phyloP scores from a whole-genome alignment of 1,284 basidiomycete species.

The Fomitopsis schrenkii region DNA sequence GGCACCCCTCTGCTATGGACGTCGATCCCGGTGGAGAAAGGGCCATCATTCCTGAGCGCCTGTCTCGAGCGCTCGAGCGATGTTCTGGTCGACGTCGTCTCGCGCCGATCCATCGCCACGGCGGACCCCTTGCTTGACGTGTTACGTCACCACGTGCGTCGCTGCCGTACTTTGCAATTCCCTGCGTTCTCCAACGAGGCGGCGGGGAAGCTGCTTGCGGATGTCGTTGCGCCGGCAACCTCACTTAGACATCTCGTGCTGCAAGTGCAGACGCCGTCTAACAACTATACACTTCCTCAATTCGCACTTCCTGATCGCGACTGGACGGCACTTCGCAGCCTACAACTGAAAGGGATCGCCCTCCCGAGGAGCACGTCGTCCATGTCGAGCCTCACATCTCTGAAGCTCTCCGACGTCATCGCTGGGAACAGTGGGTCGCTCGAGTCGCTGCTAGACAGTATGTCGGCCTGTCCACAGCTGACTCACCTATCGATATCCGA shows the following conservation, averaged over 20 bases:
- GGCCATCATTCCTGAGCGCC: not conserved
- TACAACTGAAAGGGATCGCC: not conserved
- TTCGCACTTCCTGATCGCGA: not conserved
- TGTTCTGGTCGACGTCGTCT: not conserved
- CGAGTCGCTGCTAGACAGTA: not conserved
- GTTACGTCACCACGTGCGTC: not conserved
- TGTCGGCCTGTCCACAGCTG: not conserved
- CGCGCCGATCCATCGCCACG: not conserved
- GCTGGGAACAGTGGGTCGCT: not conserved
- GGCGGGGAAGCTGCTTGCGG: not conserved
- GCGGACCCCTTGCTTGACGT: not conserved
- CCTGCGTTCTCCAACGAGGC: not conserved
- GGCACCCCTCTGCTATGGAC: constrained; percentile 2
- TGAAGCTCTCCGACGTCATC: not conserved
- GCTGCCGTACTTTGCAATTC: not conserved
- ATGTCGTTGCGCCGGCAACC: not conserved
- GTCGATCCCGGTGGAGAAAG: not conserved
- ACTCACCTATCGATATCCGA: not conserved
- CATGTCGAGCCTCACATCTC: not conserved
- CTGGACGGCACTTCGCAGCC: not conserved
- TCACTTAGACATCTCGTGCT: not conserved
- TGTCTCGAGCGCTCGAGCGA: constrained; percentile 1
- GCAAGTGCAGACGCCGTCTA: not conserved
- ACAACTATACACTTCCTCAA: not conserved
- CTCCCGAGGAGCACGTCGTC: not conserved